Base-by-base conservation (phyloP, 495 filamentous ascomycete species). In the Terfezia claveryi region DNA sequence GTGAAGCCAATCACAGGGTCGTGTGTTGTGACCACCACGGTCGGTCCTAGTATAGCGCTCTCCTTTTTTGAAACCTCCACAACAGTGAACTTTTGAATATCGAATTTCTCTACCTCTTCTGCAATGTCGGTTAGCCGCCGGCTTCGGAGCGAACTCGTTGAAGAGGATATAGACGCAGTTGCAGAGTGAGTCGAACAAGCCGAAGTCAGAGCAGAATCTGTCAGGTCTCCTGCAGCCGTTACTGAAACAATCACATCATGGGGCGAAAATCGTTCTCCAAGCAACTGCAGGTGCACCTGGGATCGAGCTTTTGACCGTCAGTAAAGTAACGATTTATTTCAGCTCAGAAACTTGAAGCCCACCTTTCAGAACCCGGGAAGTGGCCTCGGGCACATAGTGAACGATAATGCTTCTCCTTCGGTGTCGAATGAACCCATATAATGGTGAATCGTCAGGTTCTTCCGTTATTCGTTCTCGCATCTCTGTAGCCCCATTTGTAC, bases 311-410 rank as follows among this genome's bases (percentile, higher is more conserved):
- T 32, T 52, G 51, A 60, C 14, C 56, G 36, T 50, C 23, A 51
- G 32, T 20, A 27, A 11, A 6, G 27, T n/a, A 16, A 4, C 2
- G 4, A 46, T 46, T 6, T 14, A 46, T 4, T 16, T 20, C 41
- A 14, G 14, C 4, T 20, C 38, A 38, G 23, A 36, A 49, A 10
- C 36, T n/a, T 46, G 27, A 55, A 52, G 59, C 75, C 60, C 68
- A 94, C 91, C 91, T 82, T 91, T 83, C 23, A 98, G 68, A 53
- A 98, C 72, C 56, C 91, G 76, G 53, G 89, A 95, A 52, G 87
- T 82, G 37, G 81, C 85, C 59, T 94, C 84, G 2, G 92, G 92
- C 53, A 94, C 72, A 64, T 87, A 94, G 66, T 88, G 94, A 62
- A 98, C 76, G 49, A 98, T 70, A 54, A 96, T 82, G 69, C 87